Base-by-base conservation (phyloP, 2,329 filamentous ascomycete species). In the Xylaria polymorpha region DNA sequence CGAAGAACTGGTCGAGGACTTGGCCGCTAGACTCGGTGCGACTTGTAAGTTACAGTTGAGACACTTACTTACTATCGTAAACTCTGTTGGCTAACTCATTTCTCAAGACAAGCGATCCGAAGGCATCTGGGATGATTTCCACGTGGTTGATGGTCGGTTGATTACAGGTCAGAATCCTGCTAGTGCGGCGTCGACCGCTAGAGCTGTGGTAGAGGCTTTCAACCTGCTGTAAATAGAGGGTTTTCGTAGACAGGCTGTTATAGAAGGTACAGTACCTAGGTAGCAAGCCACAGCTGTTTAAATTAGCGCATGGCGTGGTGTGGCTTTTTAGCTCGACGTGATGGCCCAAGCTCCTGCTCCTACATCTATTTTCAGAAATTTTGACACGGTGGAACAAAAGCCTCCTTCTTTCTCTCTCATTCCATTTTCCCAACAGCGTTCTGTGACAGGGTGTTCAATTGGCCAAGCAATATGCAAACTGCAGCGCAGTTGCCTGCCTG, bases 151-250 rank as follows among this genome's bases (percentile, higher is more conserved):
- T 70, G 81, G 80, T 4, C 77, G 80, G 10, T 71, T 83, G 18
- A 77, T 84, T 43, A 83, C 81, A 18, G 82, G 82, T 1, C 76
- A 79, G 72, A 83, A 83, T 71, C 81, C 82, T 5, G 78, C 79
- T 8, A 83, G 82, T 71, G 78, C 82, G 8, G 70, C 61, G 12
- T 80, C 79, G 9, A 82, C 81, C 39, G 81, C 81, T 10, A 72
- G 76, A 58, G 81, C 81, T 57, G 79, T 75, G 1, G 79, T 83
- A 20, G 75, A 77, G 39, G 80, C 76, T 6, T 84, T 82, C 69
- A 76, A 83, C 18, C 76, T 76, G 61, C 73, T 81, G 51, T 81
- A n/a, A n/a, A n/a, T n/a, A 60, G 35, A 51, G 4, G 18, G 35
- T 15, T 51, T 44, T 2, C 35, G 1, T 37, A 37, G 10, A 2